Evolutionary conservation across 768 basidiomycete species (phyloP).

Genomic region (Melanogaster broomeanus): DNA sequence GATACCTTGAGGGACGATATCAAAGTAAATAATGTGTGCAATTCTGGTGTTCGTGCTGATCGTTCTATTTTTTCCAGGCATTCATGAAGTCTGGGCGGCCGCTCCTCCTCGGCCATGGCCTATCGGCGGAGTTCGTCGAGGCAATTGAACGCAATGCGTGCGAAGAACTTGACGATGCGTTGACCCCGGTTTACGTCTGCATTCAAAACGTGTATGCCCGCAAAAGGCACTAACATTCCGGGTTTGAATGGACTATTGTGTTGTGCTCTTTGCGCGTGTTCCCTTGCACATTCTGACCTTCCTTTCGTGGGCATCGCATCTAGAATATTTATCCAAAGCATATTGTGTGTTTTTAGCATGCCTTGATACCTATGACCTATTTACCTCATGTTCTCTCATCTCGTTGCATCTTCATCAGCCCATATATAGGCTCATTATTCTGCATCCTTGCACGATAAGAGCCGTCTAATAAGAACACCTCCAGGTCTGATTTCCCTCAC

Average conservation of each 20-base stretch:
- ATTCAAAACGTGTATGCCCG: conserved; percentile 62
- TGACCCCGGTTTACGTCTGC: conserved; percentile 50
- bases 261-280: background rate
- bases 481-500: background rate
- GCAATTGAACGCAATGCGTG: conserved; percentile 52
- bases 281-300: conserved; percentile 2
- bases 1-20: conserved; percentile 59
- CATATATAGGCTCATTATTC: background rate
- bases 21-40: conserved; percentile 37
- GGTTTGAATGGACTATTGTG: conserved; percentile 2
- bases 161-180: conserved; percentile 52
- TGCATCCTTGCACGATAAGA: background rate
- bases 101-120: conserved; percentile 62
- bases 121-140: conserved; percentile 54
- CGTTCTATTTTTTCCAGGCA: conserved; percentile 38
- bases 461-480: background rate
- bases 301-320: conserved; percentile 15
- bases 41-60: background rate
- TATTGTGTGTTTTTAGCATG: conserved; percentile 20
- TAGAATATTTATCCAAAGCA: conserved; percentile 21
- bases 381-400: background rate
- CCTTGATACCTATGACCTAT: conserved; percentile 4
- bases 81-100: conserved; percentile 70
- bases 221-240: conserved; percentile 24
- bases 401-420: background rate